Base-by-base conservation (phyloP, 2,329 filamentous ascomycete genomes). In the Neonectria sp. region DNA sequence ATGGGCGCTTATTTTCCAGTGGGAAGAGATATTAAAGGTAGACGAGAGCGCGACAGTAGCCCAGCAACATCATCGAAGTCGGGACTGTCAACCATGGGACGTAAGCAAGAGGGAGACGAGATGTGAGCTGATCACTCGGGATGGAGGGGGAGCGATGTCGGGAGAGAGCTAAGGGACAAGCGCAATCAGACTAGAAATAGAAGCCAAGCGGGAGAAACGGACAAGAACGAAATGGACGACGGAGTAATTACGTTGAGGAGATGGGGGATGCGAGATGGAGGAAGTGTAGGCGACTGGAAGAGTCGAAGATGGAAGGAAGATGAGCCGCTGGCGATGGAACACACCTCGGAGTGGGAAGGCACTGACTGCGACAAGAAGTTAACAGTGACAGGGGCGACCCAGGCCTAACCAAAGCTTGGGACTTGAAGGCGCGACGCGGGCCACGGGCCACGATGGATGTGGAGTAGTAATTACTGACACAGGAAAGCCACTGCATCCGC, bases 31-130 rank as follows among this genome's bases (percentile, higher is more conserved):
- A 66, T 67, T 70, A 64, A 43, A 72, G 69, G 57, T 73, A 66
- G 63, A 63, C 57, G 58, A 73, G 63, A 63, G 65, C 58, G 33
- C 63, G 71, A 68, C 62, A 71, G 55, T 55, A 67, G 63, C 61
- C 65, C 59, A 74, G 56, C n/a, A 72, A 57, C 70, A 75, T 75
- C 49, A 57, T 67, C 66, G 56, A 67, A 53, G 68, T 66, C 64
- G 70, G 55, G 25, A 53, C 40, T 40, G 66, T 59, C 62, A 67
- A 68, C 68, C 68, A 71, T 63, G 66, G 61, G 60, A 75, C 66
- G 71, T 29, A 68, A 71, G 68, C 55, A 63, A 56, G 61, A 52
- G 46, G 56, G 56, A 52, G 60, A 45, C 9, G 59, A 33, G 49
- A 55, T 46, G 61, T 61, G 64, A 46, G 68, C 68, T 21, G 63